Conservation (phyloP, 73 alveolate genomes). For the Diophrys sp. region DNA sequence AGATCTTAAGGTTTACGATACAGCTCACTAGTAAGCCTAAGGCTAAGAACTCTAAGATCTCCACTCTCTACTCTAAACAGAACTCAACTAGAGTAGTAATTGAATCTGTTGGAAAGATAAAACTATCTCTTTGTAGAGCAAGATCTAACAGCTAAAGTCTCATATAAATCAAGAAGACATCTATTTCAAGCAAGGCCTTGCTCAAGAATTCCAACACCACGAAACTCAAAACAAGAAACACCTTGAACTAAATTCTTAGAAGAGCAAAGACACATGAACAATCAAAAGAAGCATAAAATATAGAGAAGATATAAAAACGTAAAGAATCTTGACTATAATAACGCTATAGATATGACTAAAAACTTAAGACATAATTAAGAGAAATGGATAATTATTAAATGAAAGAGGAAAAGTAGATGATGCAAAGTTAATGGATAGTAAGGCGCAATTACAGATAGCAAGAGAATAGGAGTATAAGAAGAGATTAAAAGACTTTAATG, state of each 20-base stretch:
- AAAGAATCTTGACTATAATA: slow-evolving; percentile 7
- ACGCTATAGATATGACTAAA: not conserved
- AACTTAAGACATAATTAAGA: not conserved
- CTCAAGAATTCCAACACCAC: not conserved
- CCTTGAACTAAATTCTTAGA: not conserved
- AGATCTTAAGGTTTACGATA: not conserved
- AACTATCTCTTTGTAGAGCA: not conserved
- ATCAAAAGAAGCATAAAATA: not conserved
- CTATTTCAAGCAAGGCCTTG: not conserved
- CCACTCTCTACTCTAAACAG: not conserved
- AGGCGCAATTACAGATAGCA: slow-evolving; percentile 4
- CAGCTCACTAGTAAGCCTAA: not conserved
- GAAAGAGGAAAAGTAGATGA: not conserved
- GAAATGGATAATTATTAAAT: not conserved
- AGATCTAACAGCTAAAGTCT: not conserved
- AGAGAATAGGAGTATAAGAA: slow-evolving; percentile 5
- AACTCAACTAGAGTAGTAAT: slow-evolving; percentile 14
- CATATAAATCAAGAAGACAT: not conserved
- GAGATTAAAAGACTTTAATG: slow-evolving; percentile 1
- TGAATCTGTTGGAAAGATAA: slow-evolving; percentile 3
- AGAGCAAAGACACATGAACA: not conserved
- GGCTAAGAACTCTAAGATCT: not conserved
- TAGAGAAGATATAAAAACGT: not conserved
- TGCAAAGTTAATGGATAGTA: slow-evolving; percentile 6
- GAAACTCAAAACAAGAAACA: not conserved